phyloP scores from a whole-genome alignment of 768 basidiomycete genomes.

The Ramaria rubella region DNA sequence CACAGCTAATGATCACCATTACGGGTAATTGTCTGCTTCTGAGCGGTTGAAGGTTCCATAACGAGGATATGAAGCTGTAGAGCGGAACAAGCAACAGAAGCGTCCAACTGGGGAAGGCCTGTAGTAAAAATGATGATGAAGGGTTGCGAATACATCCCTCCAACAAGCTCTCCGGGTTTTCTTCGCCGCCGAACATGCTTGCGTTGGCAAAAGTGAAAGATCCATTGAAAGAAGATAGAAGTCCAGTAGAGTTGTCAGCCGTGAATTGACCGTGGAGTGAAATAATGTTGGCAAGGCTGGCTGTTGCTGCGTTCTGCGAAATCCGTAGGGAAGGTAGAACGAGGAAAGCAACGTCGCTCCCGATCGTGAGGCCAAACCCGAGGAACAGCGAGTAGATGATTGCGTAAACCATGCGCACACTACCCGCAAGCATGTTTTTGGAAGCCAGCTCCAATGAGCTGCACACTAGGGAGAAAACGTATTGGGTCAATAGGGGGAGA shows the following conservation, averaged over 20 bases:
- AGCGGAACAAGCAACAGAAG: slow-evolving; percentile 69
- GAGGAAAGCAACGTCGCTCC: slow-evolving; percentile 49
- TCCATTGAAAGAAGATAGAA: slow-evolving; percentile 40
- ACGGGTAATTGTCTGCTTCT: slow-evolving; percentile 64
- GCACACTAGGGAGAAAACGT: slow-evolving; percentile 43
- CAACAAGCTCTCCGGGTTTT: slow-evolving; percentile 36
- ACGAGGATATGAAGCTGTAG: slow-evolving; percentile 65
- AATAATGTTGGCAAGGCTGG: slow-evolving; percentile 41
- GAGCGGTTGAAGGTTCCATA: slow-evolving; percentile 74
- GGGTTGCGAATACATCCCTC: slow-evolving; percentile 67
- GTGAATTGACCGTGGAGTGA: slow-evolving; percentile 61
- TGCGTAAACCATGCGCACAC: slow-evolving; percentile 86
- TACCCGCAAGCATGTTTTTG: slow-evolving; percentile 78
- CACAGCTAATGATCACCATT: slow-evolving; percentile 82
- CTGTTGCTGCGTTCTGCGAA: slow-evolving; percentile 46
- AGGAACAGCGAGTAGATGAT: slow-evolving; percentile 80
- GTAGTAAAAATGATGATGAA: slow-evolving; percentile 68
- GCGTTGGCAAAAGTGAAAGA: slow-evolving; percentile 63
- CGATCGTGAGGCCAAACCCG: slow-evolving; percentile 80
- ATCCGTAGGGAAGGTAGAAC: slow-evolving; percentile 60
- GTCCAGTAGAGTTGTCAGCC: slow-evolving; percentile 41
- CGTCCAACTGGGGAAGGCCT: slow-evolving; percentile 74
- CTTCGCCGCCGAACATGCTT: slow-evolving; percentile 35
- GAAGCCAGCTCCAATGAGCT: slow-evolving; percentile 80
- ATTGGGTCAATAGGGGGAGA: slow-evolving; percentile 9